Conservation (phyloP, 1,139 yeast species). For the Meyerozyma carpophila region DNA sequence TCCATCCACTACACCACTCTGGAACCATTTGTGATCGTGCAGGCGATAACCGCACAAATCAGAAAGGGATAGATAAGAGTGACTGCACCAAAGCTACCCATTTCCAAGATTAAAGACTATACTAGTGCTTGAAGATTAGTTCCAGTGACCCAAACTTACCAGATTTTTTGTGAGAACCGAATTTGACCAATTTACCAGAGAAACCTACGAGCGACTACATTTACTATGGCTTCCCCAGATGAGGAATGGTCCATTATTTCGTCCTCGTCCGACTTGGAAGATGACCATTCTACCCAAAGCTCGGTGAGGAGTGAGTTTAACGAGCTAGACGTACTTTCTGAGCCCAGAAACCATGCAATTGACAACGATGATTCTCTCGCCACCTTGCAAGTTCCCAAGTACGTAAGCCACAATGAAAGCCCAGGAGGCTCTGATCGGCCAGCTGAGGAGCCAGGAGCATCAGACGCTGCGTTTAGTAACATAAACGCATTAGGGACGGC, state of each 20-base stretch:
- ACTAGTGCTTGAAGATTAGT: background rate
- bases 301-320: background rate
- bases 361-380: background rate
- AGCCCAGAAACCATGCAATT: background rate
- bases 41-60: background rate
- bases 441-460: background rate
- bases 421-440: background rate
- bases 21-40: background rate
- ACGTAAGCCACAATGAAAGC: background rate
- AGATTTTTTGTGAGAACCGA: background rate
- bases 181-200: background rate
- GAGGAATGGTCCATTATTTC: conserved; percentile 2
- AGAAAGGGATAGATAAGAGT: conserved; percentile 1
- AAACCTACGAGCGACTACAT: background rate
- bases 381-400: background rate
- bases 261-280: conserved; percentile 1
- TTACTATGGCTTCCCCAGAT: background rate
- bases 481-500: background rate
- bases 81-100: background rate
- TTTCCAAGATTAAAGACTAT: background rate
- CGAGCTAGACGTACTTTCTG: background rate
- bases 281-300: conserved; percentile 1
- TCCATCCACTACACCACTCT: background rate
- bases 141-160: background rate
- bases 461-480: background rate